phyloP scores from a whole-genome alignment of 2,329 filamentous ascomycete species.

The Aspergillus intermedius region DNA sequence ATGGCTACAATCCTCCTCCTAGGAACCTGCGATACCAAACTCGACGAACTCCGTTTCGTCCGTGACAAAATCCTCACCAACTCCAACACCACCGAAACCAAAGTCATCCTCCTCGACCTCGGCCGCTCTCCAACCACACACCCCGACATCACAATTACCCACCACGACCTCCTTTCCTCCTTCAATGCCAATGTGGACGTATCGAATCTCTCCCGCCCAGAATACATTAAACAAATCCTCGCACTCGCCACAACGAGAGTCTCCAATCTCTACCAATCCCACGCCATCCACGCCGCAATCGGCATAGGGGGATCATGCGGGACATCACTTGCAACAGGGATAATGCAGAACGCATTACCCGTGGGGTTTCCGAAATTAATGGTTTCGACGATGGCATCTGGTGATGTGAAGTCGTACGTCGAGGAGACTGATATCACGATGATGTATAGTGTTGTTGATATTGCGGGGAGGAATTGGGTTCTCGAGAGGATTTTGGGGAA shows the following conservation, averaged over 20 bases:
- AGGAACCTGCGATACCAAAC: constrained; percentile 61
- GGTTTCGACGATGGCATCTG: constrained; percentile 62
- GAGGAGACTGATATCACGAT: constrained; percentile 63
- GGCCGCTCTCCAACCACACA: constrained; percentile 43
- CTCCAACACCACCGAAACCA: constrained; percentile 15
- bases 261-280: constrained; percentile 30
- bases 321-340: constrained; percentile 53
- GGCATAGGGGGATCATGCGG: constrained; percentile 58
- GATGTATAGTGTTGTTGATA: constrained; percentile 66
- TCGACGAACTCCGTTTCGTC: constrained; percentile 50
- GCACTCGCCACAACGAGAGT: constrained; percentile 41
- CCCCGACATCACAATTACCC: constrained; percentile 44
- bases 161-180: constrained; percentile 36
- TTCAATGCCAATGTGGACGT: constrained; percentile 24
- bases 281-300: constrained; percentile 48
- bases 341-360: constrained; percentile 57
- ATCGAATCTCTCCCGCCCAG: constrained; percentile 42
- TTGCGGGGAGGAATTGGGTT: constrained; percentile 59
- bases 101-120: constrained; percentile 50
- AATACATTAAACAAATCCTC: constrained; percentile 54
- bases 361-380: constrained; percentile 65
- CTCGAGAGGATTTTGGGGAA: constrained; percentile 55
- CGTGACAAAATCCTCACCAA: constrained; percentile 43
- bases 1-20: constrained; percentile 46
- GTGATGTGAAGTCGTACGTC: constrained; percentile 58